phyloP scores from a whole-genome alignment of 1,139 yeast genomes.

The Debaryomyces psychrophilus region DNA sequence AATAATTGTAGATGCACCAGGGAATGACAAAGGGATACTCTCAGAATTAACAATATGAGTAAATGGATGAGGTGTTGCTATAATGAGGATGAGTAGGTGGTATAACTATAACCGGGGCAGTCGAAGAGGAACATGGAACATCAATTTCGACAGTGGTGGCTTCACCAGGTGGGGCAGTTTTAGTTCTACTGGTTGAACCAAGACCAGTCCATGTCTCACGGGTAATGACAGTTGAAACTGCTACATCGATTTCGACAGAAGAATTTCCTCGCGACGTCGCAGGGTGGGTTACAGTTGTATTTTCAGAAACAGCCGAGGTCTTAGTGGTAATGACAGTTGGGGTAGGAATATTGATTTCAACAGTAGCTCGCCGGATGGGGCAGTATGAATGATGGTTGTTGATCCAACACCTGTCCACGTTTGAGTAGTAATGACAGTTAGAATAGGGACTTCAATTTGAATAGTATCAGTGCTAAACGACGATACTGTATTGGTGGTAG shows the following conservation, averaged over 20 bases:
- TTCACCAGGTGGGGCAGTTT: neutral
- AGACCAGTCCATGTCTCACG: slow-evolving; percentile 10
- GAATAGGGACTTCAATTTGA: slow-evolving; percentile 17
- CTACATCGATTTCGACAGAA: slow-evolving; percentile 10
- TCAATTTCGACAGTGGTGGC: slow-evolving; percentile 8
- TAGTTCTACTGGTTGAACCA: neutral
- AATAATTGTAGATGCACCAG: no score
- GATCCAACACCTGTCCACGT: slow-evolving; percentile 14
- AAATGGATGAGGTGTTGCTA: no score
- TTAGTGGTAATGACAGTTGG: slow-evolving; percentile 11
- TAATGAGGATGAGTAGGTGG: no score
- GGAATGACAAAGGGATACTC: no score
- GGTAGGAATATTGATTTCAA: slow-evolving; percentile 9
- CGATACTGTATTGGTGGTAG: neutral
- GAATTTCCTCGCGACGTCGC: neutral
- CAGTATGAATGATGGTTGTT: slow-evolving; percentile 13
- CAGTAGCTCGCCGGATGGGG: slow-evolving; percentile 2
- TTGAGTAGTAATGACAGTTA: slow-evolving; percentile 14
- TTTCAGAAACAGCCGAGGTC: slow-evolving; percentile 14
- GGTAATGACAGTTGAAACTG: slow-evolving; percentile 11
- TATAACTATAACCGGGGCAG: no score
- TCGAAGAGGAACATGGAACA: no score
- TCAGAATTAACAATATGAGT: no score
- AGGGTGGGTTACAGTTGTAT: slow-evolving; percentile 11
- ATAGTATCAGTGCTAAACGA: slow-evolving; percentile 9